Evolutionary conservation across 148 eudicot genomes (phyloP).

Genomic region (Rhododendron kiyosumense): DNA sequence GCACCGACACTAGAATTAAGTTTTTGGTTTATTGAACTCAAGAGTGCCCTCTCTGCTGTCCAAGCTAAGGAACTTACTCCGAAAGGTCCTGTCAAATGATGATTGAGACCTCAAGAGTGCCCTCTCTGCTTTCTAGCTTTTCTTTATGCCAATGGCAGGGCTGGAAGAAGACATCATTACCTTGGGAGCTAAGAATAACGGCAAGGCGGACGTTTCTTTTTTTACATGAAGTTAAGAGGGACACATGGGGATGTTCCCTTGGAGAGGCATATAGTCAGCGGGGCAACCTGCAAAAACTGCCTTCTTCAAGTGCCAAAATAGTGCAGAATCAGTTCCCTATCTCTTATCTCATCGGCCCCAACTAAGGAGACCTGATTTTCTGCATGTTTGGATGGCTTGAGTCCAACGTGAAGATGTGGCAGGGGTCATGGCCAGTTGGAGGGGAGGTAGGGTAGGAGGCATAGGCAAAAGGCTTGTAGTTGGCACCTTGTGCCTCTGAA

Average conservation of each 20-base stretch:
- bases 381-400: not conserved
- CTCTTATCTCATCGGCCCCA: not conserved
- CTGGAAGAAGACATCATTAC: not conserved
- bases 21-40: not conserved
- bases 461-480: not conserved
- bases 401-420: not conserved
- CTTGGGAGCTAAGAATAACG: not conserved
- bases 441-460: not conserved
- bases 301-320: not conserved
- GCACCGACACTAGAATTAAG: not conserved
- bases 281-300: not conserved
- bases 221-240: not conserved
- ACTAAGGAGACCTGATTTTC: not conserved
- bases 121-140: not conserved
- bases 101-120: not conserved
- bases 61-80: too few species aligned
- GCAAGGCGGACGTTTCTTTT: not conserved
- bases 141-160: not conserved
- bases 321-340: not conserved
- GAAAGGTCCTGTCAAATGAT: too few species aligned
- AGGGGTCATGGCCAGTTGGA: not conserved
- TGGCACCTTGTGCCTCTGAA: not conserved
- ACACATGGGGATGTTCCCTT: not conserved
- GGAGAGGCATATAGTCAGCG: not conserved
- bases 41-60: not conserved